Base-by-base conservation (phyloP, 2,329 filamentous ascomycete genomes). In the Colletotrichum echinochloae region DNA sequence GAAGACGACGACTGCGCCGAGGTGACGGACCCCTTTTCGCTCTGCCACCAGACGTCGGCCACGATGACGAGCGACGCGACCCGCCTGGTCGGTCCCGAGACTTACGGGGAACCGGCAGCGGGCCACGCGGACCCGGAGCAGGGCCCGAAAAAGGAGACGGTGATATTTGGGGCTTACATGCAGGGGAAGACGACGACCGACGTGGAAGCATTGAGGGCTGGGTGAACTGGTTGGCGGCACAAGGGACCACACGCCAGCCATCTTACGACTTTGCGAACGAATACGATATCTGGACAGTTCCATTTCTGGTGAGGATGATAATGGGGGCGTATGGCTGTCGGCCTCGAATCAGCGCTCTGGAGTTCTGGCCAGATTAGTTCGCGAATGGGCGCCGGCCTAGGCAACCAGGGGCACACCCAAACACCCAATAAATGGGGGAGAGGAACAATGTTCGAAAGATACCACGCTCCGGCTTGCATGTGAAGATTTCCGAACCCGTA, bases 1-100 rank as follows among this genome's bases (percentile, higher is more conserved):
- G 67, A 67, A 16, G 41, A 67, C 14, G 67, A 70, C 49, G 63
- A 70, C 1, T 60, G 59, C 41, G 23, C 67, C 41, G 57, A 70
- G 37, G 23, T 59, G 6, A n/a, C 48, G 8, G 52, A 26, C 9
- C 51, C 63, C 8, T 28, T 56, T 5, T 57, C 62, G 2, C 55
- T 48, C 28, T 57, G 37, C 16, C 64, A 57, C 14, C 64, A 65
- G 44, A 23, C 8, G 1, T 67, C 56, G 1, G 37, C 64, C 16
- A 66, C 37, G 11, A 3, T 51, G 56, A 5, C 39, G 33, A 26
- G 23, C 52, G 63, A 67, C 5, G 67, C 52, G 28, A 37, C 49
- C 23, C 51, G 37, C 1, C 23, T 63, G 8, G 18, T 56, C 11
- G 39, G 51, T 23, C 49, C 41, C 6, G 28, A 18, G 1, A 20